Conservation (phyloP, 139 green algal genomes). For the Pycnococcus provasolii region DNA sequence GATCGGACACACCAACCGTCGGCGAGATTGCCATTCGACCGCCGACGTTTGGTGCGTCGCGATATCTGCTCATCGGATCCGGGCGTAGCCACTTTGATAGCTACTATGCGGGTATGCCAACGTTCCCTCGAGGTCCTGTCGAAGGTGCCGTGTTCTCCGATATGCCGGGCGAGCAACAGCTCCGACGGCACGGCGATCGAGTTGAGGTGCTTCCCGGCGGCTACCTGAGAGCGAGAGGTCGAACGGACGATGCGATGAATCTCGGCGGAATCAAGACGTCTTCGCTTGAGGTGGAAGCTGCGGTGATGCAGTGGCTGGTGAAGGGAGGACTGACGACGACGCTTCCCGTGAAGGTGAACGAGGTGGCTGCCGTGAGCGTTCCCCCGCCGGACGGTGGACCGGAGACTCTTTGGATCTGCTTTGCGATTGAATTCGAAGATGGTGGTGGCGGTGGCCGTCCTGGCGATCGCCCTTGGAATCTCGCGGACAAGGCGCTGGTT, state of each 20-base stretch:
- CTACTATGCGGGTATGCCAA: neutral
- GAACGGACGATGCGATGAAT: slow-evolving; percentile 95
- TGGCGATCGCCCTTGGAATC: neutral
- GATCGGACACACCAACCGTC: neutral
- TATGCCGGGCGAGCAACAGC: slow-evolving; percentile 14
- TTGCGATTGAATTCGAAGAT: slow-evolving; percentile 30
- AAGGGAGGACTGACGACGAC: slow-evolving; percentile 48
- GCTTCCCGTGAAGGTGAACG: slow-evolving; percentile 59
- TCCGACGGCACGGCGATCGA: slow-evolving; percentile 83
- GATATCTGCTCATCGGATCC: neutral
- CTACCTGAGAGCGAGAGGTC: slow-evolving; percentile 57
- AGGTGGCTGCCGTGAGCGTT: slow-evolving; percentile 64
- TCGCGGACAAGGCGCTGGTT: neutral
- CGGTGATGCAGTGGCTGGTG: slow-evolving; percentile 38
- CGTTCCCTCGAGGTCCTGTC: too few species aligned
- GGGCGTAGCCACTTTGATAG: neutral
- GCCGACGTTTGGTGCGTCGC: too few species aligned
- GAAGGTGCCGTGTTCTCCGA: neutral
- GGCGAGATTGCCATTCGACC: neutral
- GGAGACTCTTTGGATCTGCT: too few species aligned
- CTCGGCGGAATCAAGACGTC: slow-evolving; percentile 70
- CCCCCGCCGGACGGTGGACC: too few species aligned
- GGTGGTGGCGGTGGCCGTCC: slow-evolving; percentile 62
- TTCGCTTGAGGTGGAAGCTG: slow-evolving; percentile 75
- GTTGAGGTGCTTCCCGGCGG: slow-evolving; percentile 53